Conservation (phyloP, 495 filamentous ascomycete species). For the Aspergillus carlsbadensis region DNA sequence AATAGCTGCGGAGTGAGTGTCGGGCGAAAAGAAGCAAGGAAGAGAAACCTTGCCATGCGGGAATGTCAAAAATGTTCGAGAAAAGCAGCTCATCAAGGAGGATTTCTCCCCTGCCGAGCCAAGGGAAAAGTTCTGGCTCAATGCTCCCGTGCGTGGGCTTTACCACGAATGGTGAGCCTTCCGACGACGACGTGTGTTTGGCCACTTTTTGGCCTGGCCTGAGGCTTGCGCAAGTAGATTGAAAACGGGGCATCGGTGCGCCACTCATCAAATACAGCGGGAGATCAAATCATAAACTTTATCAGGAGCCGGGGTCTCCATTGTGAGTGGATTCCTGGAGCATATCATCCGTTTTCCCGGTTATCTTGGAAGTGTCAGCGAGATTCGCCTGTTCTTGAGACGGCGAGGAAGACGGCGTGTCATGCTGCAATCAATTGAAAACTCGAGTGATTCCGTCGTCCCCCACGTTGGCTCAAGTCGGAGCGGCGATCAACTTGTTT, state of each 20-base stretch:
- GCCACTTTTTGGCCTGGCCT: conserved; percentile 1
- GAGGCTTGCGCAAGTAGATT: conserved; percentile 2
- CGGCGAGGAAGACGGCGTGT: background rate
- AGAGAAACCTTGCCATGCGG: conserved; percentile 7
- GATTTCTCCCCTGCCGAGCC: background rate
- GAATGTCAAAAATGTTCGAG: conserved; percentile 1
- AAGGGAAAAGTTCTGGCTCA: background rate
- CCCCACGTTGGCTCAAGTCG: background rate
- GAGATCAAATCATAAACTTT: too few species aligned
- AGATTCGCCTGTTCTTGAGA: background rate
- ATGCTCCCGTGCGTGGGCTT: background rate
- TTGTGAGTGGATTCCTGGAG: too few species aligned
- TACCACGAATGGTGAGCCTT: background rate
- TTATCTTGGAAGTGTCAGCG: background rate
- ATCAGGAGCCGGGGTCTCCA: background rate
- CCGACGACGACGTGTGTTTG: background rate
- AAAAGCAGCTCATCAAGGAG: background rate
- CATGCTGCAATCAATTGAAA: too few species aligned
- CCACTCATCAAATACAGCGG: background rate
- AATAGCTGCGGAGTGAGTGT: background rate
- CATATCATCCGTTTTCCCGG: background rate
- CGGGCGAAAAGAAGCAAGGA: conserved; percentile 4
- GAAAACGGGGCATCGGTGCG: background rate
- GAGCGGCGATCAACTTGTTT: background rate
- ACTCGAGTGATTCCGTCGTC: background rate